Evolutionary conservation across 192 early-diverging fungal genomes (phyloP).

Genomic region (Backusella tarrabulga): DNA sequence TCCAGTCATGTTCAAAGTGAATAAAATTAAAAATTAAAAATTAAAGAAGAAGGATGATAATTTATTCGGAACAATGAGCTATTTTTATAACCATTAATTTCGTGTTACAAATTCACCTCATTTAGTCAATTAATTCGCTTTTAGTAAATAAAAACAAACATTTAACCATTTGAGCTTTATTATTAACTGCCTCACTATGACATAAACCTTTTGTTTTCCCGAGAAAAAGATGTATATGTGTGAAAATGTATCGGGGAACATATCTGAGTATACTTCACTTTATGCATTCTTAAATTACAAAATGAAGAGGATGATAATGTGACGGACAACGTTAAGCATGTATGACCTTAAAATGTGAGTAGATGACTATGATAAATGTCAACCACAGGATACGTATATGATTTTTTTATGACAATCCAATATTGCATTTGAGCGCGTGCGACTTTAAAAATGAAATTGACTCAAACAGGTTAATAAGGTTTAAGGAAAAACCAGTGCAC

Average conservation of each 20-base stretch:
- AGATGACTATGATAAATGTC: not conserved
- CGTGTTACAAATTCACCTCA: not conserved
- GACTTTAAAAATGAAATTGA: not conserved
- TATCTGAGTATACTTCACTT: not conserved
- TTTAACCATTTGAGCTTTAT: no score
- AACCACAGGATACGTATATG: not conserved
- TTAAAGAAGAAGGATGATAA: not conserved
- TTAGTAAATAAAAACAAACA: not conserved
- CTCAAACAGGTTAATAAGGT: not conserved
- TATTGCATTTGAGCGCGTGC: not conserved
- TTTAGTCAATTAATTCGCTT: conserved; percentile 7
- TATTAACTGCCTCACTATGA: not conserved
- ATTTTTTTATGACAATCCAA: not conserved
- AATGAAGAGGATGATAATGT: not conserved
- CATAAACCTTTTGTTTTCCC: not conserved
- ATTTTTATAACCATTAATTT: not conserved
- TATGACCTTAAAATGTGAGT: conserved; percentile 4
- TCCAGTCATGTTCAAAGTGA: not conserved
- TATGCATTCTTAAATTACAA: not conserved
- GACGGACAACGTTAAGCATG: not conserved
- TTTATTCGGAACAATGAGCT: not conserved
- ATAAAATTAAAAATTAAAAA: not conserved
- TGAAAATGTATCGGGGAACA: not conserved
- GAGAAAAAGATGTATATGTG: not conserved
- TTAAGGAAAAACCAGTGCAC: not conserved